phyloP scores from a whole-genome alignment of 2,329 filamentous ascomycete genomes.

The Tolypocladium guangdongense region DNA sequence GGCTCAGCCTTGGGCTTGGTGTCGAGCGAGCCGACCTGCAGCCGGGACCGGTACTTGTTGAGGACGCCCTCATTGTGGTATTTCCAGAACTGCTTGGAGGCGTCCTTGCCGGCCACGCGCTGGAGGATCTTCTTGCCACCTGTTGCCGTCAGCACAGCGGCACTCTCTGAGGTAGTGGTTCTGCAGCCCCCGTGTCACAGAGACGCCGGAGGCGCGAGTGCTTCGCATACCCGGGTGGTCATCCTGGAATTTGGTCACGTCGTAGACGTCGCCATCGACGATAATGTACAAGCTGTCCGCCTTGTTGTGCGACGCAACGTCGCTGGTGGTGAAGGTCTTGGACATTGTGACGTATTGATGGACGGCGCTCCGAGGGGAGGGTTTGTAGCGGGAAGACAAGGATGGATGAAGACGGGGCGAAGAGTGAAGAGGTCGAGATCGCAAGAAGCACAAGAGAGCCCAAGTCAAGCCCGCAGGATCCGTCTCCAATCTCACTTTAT shows the following conservation, averaged over 20 bases:
- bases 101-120: conserved; percentile 53
- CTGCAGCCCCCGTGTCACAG: not conserved
- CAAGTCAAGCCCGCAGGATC: not conserved
- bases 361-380: not conserved
- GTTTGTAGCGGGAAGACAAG: not conserved
- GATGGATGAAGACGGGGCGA: not conserved
- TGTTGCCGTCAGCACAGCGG: conserved; percentile 10
- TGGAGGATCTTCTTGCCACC: conserved; percentile 56
- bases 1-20: conserved; percentile 65
- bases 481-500: not conserved
- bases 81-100: conserved; percentile 59
- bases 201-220: not conserved
- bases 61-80: conserved; percentile 78
- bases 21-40: conserved; percentile 81
- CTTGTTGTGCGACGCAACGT: conserved; percentile 90
- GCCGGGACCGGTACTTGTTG: conserved; percentile 70
- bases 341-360: conserved; percentile 51
- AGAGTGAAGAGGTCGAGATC: not conserved
- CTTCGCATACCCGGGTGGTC: conserved; percentile 61
- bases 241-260: conserved; percentile 79
- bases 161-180: not conserved
- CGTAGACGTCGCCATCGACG: conserved; percentile 91
- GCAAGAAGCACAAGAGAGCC: not conserved
- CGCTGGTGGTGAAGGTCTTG: conserved; percentile 70
- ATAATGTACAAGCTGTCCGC: conserved; percentile 76